Conservation (phyloP, 2,329 filamentous ascomycete genomes). For the Ceratocystis alfenasii region DNA sequence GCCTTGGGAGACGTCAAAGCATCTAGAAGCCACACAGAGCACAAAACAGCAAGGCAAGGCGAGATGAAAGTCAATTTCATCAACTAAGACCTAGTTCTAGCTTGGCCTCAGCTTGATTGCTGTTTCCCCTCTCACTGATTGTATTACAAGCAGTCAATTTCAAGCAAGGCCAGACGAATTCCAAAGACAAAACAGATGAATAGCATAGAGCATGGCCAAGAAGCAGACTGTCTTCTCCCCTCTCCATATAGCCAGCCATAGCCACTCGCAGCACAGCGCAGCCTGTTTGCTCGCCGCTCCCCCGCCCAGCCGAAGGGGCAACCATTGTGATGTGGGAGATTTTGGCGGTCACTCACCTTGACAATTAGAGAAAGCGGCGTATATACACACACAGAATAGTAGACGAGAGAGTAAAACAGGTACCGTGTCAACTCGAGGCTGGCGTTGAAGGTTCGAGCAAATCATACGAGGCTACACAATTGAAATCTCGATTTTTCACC, state of each 20-base stretch:
- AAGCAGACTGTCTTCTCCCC: background rate
- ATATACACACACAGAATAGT: background rate
- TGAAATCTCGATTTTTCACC: background rate
- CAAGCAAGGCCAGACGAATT: background rate
- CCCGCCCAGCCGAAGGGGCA: background rate
- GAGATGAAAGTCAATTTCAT: background rate
- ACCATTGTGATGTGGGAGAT: background rate
- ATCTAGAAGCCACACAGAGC: background rate
- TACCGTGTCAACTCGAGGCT: background rate
- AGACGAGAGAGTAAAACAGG: background rate
- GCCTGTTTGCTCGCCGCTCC: background rate
- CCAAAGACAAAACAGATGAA: background rate
- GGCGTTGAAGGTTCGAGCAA: background rate
- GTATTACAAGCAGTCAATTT: background rate
- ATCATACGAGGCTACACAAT: background rate
- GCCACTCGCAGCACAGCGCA: background rate
- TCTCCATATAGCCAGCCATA: background rate
- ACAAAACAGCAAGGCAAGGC: background rate
- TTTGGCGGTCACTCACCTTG: conserved; percentile 4
- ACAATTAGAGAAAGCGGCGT: background rate
- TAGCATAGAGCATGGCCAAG: background rate
- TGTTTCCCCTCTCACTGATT: background rate
- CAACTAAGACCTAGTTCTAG: background rate
- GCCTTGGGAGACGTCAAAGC: background rate
- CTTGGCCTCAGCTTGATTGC: background rate